phyloP scores from a whole-genome alignment of 2,329 filamentous ascomycete genomes.

The Stenocarpella maydis region DNA sequence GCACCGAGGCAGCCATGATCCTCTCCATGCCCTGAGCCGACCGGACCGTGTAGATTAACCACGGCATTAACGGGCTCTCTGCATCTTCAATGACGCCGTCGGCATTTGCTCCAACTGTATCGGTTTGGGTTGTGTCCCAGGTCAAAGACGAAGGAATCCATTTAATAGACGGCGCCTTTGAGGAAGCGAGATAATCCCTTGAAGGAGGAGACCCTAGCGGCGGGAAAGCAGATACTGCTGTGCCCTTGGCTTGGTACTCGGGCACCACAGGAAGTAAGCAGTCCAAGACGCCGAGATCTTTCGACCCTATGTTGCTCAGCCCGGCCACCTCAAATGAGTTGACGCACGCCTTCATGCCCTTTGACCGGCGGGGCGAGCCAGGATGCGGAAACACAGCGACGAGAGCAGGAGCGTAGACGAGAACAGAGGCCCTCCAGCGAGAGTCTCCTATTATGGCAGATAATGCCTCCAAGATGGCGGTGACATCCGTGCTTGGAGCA shows the following conservation, averaged over 20 bases:
- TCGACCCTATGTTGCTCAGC: conserved; percentile 54
- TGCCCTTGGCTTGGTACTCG: conserved; percentile 47
- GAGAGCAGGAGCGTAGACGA: conserved; percentile 73
- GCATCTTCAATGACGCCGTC: conserved; percentile 61
- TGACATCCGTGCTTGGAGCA: conserved; percentile 65
- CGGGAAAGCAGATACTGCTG: conserved; percentile 58
- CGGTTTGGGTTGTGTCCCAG: conserved; percentile 46
- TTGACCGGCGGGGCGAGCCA: conserved; percentile 57
- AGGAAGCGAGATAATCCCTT: conserved; percentile 46
- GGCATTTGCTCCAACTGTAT: conserved; percentile 39
- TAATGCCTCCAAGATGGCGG: conserved; percentile 79
- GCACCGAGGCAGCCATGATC: conserved; percentile 73
- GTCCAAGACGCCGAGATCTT: conserved; percentile 67
- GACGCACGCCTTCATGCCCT: conserved; percentile 59
- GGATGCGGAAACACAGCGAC: conserved; percentile 72
- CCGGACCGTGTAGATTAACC: conserved; percentile 73
- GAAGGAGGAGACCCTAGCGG: conserved; percentile 56
- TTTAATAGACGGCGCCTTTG: conserved; percentile 25
- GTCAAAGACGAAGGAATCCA: conserved; percentile 34
- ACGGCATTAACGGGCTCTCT: conserved; percentile 77
- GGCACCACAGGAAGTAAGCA: conserved; percentile 67
- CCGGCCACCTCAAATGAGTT: conserved; percentile 62
- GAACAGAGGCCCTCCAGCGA: conserved; percentile 76
- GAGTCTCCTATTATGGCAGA: conserved; percentile 81
- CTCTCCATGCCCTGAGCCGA: conserved; percentile 65